Percentiles rank a stretch among this genome's conserved stretches.
phyloP scores from a whole-genome alignment of 352 stramenopile genomes.

The Phytopythium mirpurense region DNA sequence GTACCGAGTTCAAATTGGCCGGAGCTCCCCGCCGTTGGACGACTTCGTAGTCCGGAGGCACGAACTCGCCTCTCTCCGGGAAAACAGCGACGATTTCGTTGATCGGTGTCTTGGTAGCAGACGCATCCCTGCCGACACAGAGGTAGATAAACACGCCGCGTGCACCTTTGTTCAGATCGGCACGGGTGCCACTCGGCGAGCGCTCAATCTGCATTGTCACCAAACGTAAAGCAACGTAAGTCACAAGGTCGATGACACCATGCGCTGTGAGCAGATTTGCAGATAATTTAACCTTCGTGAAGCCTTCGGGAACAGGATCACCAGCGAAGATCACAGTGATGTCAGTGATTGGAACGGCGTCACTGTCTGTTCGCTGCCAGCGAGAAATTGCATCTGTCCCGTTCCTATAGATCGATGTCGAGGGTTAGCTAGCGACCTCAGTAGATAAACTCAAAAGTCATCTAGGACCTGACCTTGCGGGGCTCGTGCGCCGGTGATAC shows the following conservation, averaged over 20 bases:
- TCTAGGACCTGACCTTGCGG: slow-evolving; percentile 31
- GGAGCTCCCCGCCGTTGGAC: slow-evolving; percentile 49
- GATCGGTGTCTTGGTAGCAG: slow-evolving; percentile 51
- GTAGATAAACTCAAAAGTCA: too few species aligned
- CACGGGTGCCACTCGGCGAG: slow-evolving; percentile 62
- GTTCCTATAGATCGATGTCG: neutral
- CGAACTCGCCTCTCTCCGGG: slow-evolving; percentile 67
- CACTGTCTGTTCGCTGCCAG: slow-evolving; percentile 44
- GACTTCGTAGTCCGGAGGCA: slow-evolving; percentile 74
- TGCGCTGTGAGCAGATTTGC: too few species aligned
- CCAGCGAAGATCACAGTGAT: slow-evolving; percentile 76
- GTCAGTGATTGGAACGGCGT: slow-evolving; percentile 58
- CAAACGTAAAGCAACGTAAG: too few species aligned
- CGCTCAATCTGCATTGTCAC: slow-evolving; percentile 66
- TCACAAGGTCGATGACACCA: too few species aligned
- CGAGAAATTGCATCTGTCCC: slow-evolving; percentile 13
- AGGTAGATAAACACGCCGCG: slow-evolving; percentile 76
- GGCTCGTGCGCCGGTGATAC: slow-evolving; percentile 26
- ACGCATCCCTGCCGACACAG: slow-evolving; percentile 50
- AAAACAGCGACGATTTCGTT: slow-evolving; percentile 76
- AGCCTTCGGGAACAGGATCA: slow-evolving; percentile 61
- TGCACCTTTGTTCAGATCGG: slow-evolving; percentile 79
- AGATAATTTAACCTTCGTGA: slow-evolving; percentile 73
- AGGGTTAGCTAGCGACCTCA: neutral
- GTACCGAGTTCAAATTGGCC: slow-evolving; percentile 74